These are phyloP conservation scores for Globisporangium spiculum DNA, from an alignment of 352 stramenopile genomes.

Conservation along the genomic window DNA sequence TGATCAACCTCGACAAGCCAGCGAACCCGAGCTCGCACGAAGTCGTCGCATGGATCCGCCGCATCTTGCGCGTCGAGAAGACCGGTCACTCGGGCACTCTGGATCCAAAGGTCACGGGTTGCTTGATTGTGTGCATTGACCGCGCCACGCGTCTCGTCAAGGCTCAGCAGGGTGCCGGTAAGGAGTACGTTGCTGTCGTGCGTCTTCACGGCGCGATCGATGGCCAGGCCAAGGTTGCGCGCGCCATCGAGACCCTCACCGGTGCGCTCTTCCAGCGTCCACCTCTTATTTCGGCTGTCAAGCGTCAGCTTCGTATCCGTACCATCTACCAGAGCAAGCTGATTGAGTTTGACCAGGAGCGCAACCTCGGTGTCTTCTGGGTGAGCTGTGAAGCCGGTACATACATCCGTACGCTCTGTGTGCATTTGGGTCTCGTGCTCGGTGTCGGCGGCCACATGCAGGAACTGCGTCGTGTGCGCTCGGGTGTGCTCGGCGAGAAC, in stretches of 20 bases:
- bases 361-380: slow-evolving; percentile 97
- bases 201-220: slow-evolving; percentile 97
- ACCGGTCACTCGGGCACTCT: slow-evolving; percentile 99
- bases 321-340: slow-evolving; percentile 99
- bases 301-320: slow-evolving; percentile 98
- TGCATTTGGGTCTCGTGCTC: slow-evolving; percentile 98
- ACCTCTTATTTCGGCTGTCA: slow-evolving; percentile 99
- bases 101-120: slow-evolving; percentile 99
- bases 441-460: slow-evolving; percentile 99
- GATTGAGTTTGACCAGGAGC: slow-evolving; percentile 98
- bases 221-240: slow-evolving; percentile 87
- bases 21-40: slow-evolving; percentile 99
- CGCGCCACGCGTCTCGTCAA: slow-evolving; percentile 93
- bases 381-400: slow-evolving; percentile 98
- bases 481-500: slow-evolving; percentile 94
- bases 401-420: slow-evolving; percentile 99
- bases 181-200: slow-evolving; percentile 99
- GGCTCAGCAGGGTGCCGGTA: slow-evolving; percentile 94
- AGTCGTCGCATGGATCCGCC: slow-evolving; percentile 99
- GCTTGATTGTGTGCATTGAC: slow-evolving; percentile 99
- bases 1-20: slow-evolving; percentile 99
- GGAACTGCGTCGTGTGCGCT: slow-evolving; percentile 97
- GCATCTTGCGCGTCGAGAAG: slow-evolving; percentile 99
- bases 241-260: slow-evolving; percentile 98
- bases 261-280: slow-evolving; percentile 99